phyloP scores from a whole-genome alignment of 768 basidiomycete genomes.

The Stropharia rugosoannulata region DNA sequence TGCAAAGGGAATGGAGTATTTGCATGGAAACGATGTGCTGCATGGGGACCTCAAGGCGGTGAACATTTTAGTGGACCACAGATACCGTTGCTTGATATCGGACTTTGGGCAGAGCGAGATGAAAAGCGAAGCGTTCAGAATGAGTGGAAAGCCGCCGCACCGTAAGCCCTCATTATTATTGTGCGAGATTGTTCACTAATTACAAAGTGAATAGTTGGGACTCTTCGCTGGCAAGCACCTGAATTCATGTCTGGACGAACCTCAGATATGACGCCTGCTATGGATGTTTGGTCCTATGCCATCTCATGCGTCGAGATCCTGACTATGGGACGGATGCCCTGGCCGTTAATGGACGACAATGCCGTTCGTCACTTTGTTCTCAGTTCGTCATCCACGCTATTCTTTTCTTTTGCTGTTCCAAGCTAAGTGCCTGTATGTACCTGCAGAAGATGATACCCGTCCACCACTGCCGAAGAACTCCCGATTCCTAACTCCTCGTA shows the following conservation, averaged over 20 bases:
- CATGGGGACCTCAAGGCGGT: conserved; percentile 83
- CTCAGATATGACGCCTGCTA: conserved; percentile 43
- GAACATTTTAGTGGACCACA: conserved; percentile 76
- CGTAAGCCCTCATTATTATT: conserved; percentile 32
- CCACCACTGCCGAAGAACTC: conserved; percentile 49
- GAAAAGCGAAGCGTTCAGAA: conserved; percentile 66
- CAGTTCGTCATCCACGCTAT: conserved; percentile 26
- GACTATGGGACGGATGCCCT: conserved; percentile 62
- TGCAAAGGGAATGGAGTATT: conserved; percentile 82
- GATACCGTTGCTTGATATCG: conserved; percentile 66
- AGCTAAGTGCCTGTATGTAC: conserved; percentile 7
- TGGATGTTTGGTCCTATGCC: conserved; percentile 72
- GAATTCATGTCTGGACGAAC: conserved; percentile 56
- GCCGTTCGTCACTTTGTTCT: conserved; percentile 52
- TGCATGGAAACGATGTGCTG: conserved; percentile 66
- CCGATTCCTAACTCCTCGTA: conserved; percentile 31
- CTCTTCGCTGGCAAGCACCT: conserved; percentile 71
- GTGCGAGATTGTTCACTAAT: neutral
- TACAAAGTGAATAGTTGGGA: conserved; percentile 45
- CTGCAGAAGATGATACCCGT: conserved; percentile 47
- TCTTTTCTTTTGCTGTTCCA: conserved; percentile 26
- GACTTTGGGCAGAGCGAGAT: conserved; percentile 87
- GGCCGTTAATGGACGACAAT: conserved; percentile 50
- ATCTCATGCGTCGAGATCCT: conserved; percentile 71
- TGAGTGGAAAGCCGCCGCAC: conserved; percentile 49